Evolutionary conservation across 2,329 filamentous ascomycete genomes (phyloP), one percentile per base, ranked within the genome.

Genomic region (Fusarium luffae): DNA sequence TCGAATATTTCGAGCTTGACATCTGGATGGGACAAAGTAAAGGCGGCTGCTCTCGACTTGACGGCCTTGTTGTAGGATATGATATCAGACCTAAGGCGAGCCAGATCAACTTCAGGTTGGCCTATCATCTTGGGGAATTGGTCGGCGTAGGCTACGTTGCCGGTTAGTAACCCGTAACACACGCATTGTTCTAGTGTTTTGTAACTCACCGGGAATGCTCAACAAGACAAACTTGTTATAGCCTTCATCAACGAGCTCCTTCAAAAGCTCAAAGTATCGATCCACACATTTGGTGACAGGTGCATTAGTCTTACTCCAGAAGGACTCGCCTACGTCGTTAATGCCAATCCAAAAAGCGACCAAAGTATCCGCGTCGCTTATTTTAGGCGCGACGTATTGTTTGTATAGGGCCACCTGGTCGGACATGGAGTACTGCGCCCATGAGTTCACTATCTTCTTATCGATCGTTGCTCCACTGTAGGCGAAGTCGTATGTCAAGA

Each of bases 281-380:
- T 68, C 41, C 4, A 71, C 49, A 13, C 59, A 61, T 50, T 68
- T 51, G 7, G 54, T 48, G 7, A 72, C 54, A 14, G 63, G 69
- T 12, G 70, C 54, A 4, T 44, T 59, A 0, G 57, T 56, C 46
- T 57, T 63, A 12, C 66, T 63, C 70, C 69, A 72, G 27, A 68
- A 72, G 0, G 70, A 54, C 32, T 72, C 67, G 1, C 70, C 70
- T 18, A 72, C 59, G 27, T 72, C 70, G 27, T 72, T 72, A 18
- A 72, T 72, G 1, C 70, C 70, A 7, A 72, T 70, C 70, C 70
- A 72, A 23, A 72, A 63, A 7, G 61, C 63, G 7, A 70, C 59
- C 10, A 72, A 48, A 0, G 61, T 59, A 1, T 72, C 44, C 0
- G 25, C 23, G 1, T 49, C 23, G 13, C 23, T 48, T 1, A 68